phyloP scores from a whole-genome alignment of 495 filamentous ascomycete genomes.

The Endocarpon pusillum region DNA sequence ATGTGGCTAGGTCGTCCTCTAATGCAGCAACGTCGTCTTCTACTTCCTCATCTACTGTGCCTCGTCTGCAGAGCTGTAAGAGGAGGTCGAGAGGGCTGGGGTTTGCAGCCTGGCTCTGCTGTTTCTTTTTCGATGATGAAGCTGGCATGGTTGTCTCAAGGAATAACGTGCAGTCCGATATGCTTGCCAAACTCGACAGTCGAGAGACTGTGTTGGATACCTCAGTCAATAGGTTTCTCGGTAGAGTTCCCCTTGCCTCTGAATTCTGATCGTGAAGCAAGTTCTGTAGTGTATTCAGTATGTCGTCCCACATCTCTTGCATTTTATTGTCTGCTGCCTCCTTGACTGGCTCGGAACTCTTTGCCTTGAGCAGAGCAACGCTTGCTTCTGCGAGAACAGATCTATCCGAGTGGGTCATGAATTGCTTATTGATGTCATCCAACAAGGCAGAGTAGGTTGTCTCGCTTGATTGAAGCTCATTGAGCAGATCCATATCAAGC shows the following conservation, averaged over 20 bases:
- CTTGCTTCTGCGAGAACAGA: slow-evolving; percentile 73
- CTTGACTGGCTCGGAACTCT: slow-evolving; percentile 67
- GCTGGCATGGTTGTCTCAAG: slow-evolving; percentile 38
- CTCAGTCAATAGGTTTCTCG: slow-evolving; percentile 41
- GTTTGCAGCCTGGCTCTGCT: slow-evolving; percentile 11
- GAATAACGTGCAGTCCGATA: slow-evolving; percentile 55
- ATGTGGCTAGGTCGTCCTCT: slow-evolving; percentile 59
- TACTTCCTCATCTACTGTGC: slow-evolving; percentile 35
- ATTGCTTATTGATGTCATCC: slow-evolving; percentile 87
- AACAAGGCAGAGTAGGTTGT: slow-evolving; percentile 65
- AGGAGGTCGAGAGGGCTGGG: slow-evolving; percentile 47
- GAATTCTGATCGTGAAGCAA: slow-evolving; percentile 53
- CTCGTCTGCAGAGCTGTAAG: slow-evolving; percentile 48
- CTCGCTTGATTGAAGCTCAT: slow-evolving; percentile 73
- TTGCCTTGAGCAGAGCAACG: slow-evolving; percentile 66
- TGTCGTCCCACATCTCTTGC: slow-evolving; percentile 68
- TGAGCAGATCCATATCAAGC: slow-evolving; percentile 73
- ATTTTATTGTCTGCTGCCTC: slow-evolving; percentile 70
- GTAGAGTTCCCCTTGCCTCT: slow-evolving; percentile 40
- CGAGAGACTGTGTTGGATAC: slow-evolving; percentile 68
- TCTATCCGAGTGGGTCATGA: slow-evolving; percentile 73
- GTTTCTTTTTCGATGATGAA: slow-evolving; percentile 31
- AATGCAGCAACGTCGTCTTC: slow-evolving; percentile 46
- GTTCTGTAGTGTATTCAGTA: slow-evolving; percentile 47
- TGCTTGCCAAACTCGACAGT: slow-evolving; percentile 64